Evolutionary conservation across 495 filamentous ascomycete genomes (phyloP).

Genomic region (Annulohypoxylon stygium): DNA sequence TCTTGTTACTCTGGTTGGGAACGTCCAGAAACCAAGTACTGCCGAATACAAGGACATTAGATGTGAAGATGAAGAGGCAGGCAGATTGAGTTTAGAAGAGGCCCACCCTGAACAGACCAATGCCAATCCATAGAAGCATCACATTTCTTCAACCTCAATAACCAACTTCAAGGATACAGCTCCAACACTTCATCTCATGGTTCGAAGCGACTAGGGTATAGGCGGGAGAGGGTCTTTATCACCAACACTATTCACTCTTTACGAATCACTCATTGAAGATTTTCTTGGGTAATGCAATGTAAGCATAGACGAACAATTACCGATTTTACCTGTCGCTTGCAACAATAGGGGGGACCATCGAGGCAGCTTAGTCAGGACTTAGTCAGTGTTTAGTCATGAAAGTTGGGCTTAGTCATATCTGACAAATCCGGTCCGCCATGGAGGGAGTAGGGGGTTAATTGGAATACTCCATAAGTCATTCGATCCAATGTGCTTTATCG

Average conservation of each 20-base stretch:
- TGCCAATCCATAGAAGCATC: background rate
- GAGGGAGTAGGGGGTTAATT: too few species aligned
- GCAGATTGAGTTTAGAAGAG: constrained; percentile 5
- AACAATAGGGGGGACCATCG: background rate
- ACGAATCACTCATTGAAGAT: constrained; percentile 1
- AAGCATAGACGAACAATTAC: background rate
- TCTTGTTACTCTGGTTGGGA: background rate
- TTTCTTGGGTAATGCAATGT: background rate
- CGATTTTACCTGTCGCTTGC: background rate
- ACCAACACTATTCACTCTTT: background rate
- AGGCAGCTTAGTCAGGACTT: background rate
- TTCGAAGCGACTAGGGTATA: background rate
- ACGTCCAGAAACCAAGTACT: background rate
- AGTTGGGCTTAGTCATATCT: too few species aligned
- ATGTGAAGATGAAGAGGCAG: constrained; percentile 6
- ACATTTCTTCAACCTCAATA: background rate
- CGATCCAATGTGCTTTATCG: too few species aligned
- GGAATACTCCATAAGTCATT: too few species aligned
- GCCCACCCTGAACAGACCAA: background rate
- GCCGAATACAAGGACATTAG: background rate
- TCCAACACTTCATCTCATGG: background rate
- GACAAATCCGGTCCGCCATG: too few species aligned
- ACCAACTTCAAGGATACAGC: background rate
- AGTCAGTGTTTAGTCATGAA: background rate
- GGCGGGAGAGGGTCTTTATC: background rate